Conservation (phyloP, 177 flowering plant genomes). For the Vitis hybrid region DNA sequence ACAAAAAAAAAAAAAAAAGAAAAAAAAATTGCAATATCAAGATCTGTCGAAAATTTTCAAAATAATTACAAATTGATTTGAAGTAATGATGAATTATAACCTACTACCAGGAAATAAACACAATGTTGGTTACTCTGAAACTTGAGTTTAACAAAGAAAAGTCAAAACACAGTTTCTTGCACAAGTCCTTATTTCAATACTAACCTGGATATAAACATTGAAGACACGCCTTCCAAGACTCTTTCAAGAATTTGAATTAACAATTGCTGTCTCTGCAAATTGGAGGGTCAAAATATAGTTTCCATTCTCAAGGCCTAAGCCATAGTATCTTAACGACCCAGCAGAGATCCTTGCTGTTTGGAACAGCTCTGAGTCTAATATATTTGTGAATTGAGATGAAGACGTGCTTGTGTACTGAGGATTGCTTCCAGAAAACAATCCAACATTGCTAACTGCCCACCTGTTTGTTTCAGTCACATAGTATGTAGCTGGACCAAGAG, state of each 20-base stretch:
- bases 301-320: slow-evolving; percentile 88
- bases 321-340: slow-evolving; percentile 86
- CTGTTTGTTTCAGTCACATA: slow-evolving; percentile 34
- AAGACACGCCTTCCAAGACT: slow-evolving; percentile 78
- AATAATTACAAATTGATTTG: too few species aligned
- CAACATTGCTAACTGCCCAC: slow-evolving; percentile 78
- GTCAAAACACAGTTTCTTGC: too few species aligned
- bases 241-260: slow-evolving; percentile 33
- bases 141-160: too few species aligned
- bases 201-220: slow-evolving; percentile 77
- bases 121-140: too few species aligned
- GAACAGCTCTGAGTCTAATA: slow-evolving; percentile 48
- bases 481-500: slow-evolving; percentile 62
- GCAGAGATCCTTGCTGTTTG: slow-evolving; percentile 71
- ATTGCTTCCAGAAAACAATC: slow-evolving; percentile 34
- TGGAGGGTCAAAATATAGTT: slow-evolving; percentile 51
- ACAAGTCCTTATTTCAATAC: neutral
- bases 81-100: too few species aligned
- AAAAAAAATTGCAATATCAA: too few species aligned
- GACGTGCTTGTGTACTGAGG: slow-evolving; percentile 22
- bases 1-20: too few species aligned
- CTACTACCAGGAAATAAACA: too few species aligned
- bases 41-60: too few species aligned
- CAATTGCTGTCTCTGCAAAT: slow-evolving; percentile 57
- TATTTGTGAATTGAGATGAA: slow-evolving; percentile 37